phyloP scores from a whole-genome alignment of 108 stramenopile species.

The Nitzschia inconspicua region DNA sequence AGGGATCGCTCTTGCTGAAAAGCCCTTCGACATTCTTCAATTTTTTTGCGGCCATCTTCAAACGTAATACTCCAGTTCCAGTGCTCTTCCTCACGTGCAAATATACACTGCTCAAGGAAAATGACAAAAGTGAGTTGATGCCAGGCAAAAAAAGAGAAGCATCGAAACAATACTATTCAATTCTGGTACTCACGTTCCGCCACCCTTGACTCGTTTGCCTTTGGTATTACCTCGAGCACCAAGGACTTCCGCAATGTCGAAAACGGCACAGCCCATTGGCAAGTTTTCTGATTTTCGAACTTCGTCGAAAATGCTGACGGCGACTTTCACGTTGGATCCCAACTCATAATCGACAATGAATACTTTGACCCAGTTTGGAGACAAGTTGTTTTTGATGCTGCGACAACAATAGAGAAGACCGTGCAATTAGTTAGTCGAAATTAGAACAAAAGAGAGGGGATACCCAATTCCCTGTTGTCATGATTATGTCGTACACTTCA shows the following conservation, averaged over 20 bases:
- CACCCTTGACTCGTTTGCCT: conserved; percentile 53
- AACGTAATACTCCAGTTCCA: conserved; percentile 31
- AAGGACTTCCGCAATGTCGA: conserved; percentile 61
- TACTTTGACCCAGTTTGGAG: conserved; percentile 63
- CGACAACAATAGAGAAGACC: background rate
- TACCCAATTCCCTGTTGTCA: conserved; percentile 10
- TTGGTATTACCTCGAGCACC: conserved; percentile 53
- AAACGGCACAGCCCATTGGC: conserved; percentile 57
- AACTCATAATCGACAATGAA: conserved; percentile 66
- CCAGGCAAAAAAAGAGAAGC: too few relatives aligned
- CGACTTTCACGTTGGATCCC: conserved; percentile 52
- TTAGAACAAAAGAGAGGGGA: background rate
- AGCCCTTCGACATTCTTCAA: conserved; percentile 80
- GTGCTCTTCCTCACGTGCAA: conserved; percentile 23
- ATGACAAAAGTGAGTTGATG: too few relatives aligned
- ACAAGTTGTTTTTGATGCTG: conserved; percentile 15
- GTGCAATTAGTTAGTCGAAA: background rate
- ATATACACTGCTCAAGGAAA: too few relatives aligned
- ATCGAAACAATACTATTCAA: too few relatives aligned
- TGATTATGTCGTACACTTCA: conserved; percentile 55
- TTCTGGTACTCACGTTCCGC: too few relatives aligned
- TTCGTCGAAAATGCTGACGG: conserved; percentile 28
- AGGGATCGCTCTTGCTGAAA: conserved; percentile 70
- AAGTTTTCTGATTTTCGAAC: conserved; percentile 42
- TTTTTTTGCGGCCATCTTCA: conserved; percentile 52